Evolutionary conservation across 2,329 filamentous ascomycete genomes (phyloP).

Genomic region (Botrytis deweyae): DNA sequence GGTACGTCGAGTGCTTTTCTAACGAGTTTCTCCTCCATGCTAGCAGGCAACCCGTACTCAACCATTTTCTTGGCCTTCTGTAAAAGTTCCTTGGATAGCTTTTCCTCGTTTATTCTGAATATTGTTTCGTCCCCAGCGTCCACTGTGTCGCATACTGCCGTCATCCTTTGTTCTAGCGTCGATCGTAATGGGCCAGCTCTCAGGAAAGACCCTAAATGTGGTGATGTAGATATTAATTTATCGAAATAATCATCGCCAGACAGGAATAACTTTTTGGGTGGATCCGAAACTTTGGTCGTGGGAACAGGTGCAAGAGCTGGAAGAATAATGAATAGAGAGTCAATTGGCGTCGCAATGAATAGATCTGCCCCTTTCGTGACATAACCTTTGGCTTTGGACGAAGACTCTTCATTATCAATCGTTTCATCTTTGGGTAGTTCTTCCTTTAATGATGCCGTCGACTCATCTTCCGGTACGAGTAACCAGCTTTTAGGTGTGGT

Average conservation of each 20-base stretch:
- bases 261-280: conserved; percentile 63
- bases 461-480: conserved; percentile 39
- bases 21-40: conserved; percentile 84
- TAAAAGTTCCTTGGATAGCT: conserved; percentile 64
- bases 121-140: conserved; percentile 81
- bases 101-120: conserved; percentile 75
- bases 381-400: conserved; percentile 45
- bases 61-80: conserved; percentile 70
- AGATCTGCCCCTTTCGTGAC: conserved; percentile 69
- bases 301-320: conserved; percentile 60
- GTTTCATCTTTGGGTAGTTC: conserved; percentile 28
- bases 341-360: conserved; percentile 80
- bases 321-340: conserved; percentile 80
- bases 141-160: conserved; percentile 73
- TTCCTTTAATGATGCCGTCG: conserved; percentile 26
- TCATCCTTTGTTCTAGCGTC: conserved; percentile 64
- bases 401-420: conserved; percentile 24
- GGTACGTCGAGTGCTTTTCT: conserved; percentile 73
- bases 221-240: conserved; percentile 52
- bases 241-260: conserved; percentile 72
- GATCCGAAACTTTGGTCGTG: conserved; percentile 45
- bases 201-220: conserved; percentile 60
- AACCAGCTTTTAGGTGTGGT: conserved; percentile 62
- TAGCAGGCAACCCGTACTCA: conserved; percentile 65
- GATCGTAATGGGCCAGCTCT: conserved; percentile 45